Evolutionary conservation across 495 filamentous ascomycete species (phyloP).

Genomic region (Poronia punctata): DNA sequence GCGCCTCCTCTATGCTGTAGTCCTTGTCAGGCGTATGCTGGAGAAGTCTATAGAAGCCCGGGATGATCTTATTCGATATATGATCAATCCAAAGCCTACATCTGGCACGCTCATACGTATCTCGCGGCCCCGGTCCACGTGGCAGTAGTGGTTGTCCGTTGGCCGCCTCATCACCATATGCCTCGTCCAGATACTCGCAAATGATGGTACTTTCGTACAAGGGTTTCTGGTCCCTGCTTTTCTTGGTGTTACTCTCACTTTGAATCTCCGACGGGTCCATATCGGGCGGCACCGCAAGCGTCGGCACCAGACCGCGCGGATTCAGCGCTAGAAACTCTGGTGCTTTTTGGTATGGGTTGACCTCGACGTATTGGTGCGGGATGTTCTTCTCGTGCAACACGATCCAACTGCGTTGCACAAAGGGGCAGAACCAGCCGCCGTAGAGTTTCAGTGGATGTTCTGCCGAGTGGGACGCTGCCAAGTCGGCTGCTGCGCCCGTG

Average conservation of each 20-base stretch:
- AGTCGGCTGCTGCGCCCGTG: slow-evolving; percentile 28
- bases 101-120: slow-evolving; percentile 50
- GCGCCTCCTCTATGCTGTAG: slow-evolving; percentile 33
- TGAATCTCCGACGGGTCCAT: too few species aligned
- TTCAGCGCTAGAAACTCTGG: slow-evolving; percentile 57
- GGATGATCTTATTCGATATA: slow-evolving; percentile 54
- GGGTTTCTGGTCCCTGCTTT: slow-evolving; percentile 40
- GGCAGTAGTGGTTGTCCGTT: slow-evolving; percentile 46
- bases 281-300: slow-evolving; percentile 34
- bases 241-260: neutral
- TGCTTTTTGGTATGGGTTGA: slow-evolving; percentile 65
- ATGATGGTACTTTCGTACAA: slow-evolving; percentile 63
- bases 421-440: slow-evolving; percentile 48
- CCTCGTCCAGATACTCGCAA: slow-evolving; percentile 65
- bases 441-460: slow-evolving; percentile 39
- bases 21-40: slow-evolving; percentile 52
- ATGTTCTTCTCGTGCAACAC: slow-evolving; percentile 64
- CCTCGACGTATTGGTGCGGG: slow-evolving; percentile 65
- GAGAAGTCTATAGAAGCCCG: slow-evolving; percentile 56
- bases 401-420: slow-evolving; percentile 61
- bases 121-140: slow-evolving; percentile 13
- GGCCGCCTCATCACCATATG: slow-evolving; percentile 31
- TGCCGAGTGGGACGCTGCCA: slow-evolving; percentile 27
- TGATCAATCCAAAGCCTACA: slow-evolving; percentile 65
- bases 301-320: slow-evolving; percentile 63